Base-by-base conservation (phyloP, 352 stramenopile genomes). In the Plasmopara viticola region DNA sequence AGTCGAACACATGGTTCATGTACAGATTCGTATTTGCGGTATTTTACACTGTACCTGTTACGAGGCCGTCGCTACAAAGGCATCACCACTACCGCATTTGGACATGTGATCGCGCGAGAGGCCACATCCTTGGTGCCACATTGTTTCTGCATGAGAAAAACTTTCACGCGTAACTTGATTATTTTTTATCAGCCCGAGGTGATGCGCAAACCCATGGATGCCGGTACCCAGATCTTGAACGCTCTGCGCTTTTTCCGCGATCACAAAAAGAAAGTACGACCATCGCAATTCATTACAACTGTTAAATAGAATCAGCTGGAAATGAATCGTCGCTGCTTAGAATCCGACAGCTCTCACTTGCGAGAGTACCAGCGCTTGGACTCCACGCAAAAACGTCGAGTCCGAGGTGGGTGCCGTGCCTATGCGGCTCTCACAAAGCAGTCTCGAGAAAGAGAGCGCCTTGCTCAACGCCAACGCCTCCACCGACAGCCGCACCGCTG, bases 181-280 rank as follows among this genome's bases (percentile, higher is more conserved):
- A 25, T 3, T 25, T 25, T 85, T 70, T 31, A 78, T 54, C 10
- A 70, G 66, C 48, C 74, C 81, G 31, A 79, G 62, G 48, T 56
- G 79, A 58, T 81, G 69, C 18, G 53, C 58, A 37, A 83, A 13
- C 72, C 72, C 83, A 35, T 69, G 79, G 35, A 62, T 39, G 5
- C 61, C 56, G 39, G 68, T 72, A 14, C 74, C 74, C 74, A 85
- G 83, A 31, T 9, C 35, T 44, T 44, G 54, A 63, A 63, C 44
- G 15, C 60, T 64, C 57, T 17, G 47, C 35, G 18, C 54, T 33
- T 43, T 44, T 62, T 56, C 54, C 18, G 8, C 9, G 15, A 37
- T 40, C 51, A 15, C 40, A 38, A 60, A 53, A 12, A 50, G 25
- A 56, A 43, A 40, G 51, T 43, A 44, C 29, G 18, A 33, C 31